Percentiles rank a stretch among this genome's conserved stretches.
phyloP scores from a whole-genome alignment of 208 protist species.

The Eutreptiella sp. region DNA sequence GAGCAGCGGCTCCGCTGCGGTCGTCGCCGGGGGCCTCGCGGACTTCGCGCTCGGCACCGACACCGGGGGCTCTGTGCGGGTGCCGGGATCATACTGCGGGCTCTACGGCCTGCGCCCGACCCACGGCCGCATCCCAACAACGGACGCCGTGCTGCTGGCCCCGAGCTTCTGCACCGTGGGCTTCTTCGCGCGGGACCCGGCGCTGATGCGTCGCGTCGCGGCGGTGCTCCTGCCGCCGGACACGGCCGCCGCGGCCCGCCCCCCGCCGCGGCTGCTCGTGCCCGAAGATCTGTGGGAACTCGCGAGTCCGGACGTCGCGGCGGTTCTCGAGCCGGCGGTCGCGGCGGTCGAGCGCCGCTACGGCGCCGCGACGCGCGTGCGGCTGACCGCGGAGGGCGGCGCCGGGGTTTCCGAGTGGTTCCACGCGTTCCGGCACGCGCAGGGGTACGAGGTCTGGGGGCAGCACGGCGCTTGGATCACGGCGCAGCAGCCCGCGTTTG shows the following conservation, averaged over 20 bases:
- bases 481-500: background rate
- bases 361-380: background rate
- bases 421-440: no score
- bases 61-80: slow-evolving; percentile 32
- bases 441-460: slow-evolving; percentile 7
- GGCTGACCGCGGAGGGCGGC: background rate
- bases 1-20: slow-evolving; percentile 16
- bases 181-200: background rate
- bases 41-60: slow-evolving; percentile 32
- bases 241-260: background rate
- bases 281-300: background rate
- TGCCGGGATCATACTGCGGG: slow-evolving; percentile 29
- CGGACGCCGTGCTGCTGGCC: background rate
- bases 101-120: slow-evolving; percentile 29
- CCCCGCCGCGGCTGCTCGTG: background rate
- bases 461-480: slow-evolving; percentile 15
- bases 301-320: background rate
- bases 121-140: slow-evolving; percentile 18
- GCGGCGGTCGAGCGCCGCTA: background rate
- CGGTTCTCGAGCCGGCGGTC: background rate
- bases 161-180: slow-evolving; percentile 4
- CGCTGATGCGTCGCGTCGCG: background rate
- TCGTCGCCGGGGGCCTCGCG: background rate
- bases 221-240: background rate
- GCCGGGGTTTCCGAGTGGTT: background rate